Percentiles rank a stretch among this genome's conserved stretches.
Evolutionary conservation across 306 rosid species (phyloP).

Genomic region (Inga laurina): DNA sequence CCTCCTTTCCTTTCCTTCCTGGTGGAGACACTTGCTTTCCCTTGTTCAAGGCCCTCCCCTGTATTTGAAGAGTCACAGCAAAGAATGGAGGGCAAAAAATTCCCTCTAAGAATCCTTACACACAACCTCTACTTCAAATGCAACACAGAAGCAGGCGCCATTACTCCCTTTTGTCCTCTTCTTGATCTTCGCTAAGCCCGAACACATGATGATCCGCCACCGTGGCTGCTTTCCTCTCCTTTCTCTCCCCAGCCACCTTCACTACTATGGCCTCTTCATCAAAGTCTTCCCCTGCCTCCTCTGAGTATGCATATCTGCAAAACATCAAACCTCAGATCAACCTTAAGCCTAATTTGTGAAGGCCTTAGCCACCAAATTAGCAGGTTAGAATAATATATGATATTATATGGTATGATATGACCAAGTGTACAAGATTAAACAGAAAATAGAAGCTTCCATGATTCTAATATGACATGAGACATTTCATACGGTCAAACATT

Average conservation of each 20-base stretch:
- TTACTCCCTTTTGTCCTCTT: slow-evolving; percentile 72
- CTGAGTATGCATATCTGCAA: slow-evolving; percentile 66
- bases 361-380: not conserved
- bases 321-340: not conserved
- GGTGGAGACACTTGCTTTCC: not conserved
- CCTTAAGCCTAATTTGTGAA: not conserved
- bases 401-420: not conserved
- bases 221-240: slow-evolving; percentile 52
- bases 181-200: slow-evolving; percentile 57
- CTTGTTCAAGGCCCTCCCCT: slow-evolving; percentile 26
- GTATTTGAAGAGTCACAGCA: slow-evolving; percentile 21
- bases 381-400: not conserved
- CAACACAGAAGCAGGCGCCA: slow-evolving; percentile 5
- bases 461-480: not conserved
- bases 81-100: slow-evolving; percentile 21
- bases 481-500: not conserved
- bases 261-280: slow-evolving; percentile 62
- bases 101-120: not conserved
- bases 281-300: slow-evolving; percentile 64
- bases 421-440: not conserved
- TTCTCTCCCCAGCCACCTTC: slow-evolving; percentile 65
- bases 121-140: slow-evolving; percentile 5
- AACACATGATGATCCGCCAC: slow-evolving; percentile 54
- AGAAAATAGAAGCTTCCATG: slow-evolving; percentile 2
- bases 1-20: not conserved